phyloP scores from a whole-genome alignment of 148 eudicot species.

The Salicornia ramosissima region DNA sequence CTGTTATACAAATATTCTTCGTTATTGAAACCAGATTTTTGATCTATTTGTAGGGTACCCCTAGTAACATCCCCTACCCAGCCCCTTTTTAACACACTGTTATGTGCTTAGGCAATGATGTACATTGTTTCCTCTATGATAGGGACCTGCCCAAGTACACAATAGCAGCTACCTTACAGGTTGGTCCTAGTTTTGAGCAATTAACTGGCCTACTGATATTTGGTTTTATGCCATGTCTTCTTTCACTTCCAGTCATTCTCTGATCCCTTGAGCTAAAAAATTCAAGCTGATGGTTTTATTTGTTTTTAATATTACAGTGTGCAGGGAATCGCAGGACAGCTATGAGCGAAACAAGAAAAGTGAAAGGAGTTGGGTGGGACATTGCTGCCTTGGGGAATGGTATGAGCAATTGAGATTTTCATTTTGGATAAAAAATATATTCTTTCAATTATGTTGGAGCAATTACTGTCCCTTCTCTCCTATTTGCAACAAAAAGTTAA shows the following conservation, averaged over 20 bases:
- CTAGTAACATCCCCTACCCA: not conserved
- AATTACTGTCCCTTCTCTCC: not conserved
- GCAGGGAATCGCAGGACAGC: slow-evolving; percentile 98
- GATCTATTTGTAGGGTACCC: not conserved
- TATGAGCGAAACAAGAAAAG: slow-evolving; percentile 78
- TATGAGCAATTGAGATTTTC: slow-evolving; percentile 35
- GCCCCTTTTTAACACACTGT: not conserved
- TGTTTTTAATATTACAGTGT: slow-evolving; percentile 40
- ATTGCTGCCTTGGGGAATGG: slow-evolving; percentile 92
- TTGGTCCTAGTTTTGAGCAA: slow-evolving; percentile 16
- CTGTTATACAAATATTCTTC: not conserved
- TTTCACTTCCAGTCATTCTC: not conserved
- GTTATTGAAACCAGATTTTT: not conserved
- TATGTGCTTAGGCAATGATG: slow-evolving; percentile 13
- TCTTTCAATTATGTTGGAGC: not conserved
- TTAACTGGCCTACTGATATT: not conserved
- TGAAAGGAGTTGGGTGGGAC: slow-evolving; percentile 97
- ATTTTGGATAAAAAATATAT: not conserved
- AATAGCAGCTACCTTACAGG: slow-evolving; percentile 82
- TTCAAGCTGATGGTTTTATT: not conserved
- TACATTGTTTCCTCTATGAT: slow-evolving; percentile 20
- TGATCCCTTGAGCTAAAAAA: slow-evolving; percentile 1
- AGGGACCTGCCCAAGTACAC: slow-evolving; percentile 85
- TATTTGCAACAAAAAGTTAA: no score
- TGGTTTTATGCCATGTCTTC: not conserved